Evolutionary conservation across 768 basidiomycete species (phyloP).

Genomic region (Panus rudis): DNA sequence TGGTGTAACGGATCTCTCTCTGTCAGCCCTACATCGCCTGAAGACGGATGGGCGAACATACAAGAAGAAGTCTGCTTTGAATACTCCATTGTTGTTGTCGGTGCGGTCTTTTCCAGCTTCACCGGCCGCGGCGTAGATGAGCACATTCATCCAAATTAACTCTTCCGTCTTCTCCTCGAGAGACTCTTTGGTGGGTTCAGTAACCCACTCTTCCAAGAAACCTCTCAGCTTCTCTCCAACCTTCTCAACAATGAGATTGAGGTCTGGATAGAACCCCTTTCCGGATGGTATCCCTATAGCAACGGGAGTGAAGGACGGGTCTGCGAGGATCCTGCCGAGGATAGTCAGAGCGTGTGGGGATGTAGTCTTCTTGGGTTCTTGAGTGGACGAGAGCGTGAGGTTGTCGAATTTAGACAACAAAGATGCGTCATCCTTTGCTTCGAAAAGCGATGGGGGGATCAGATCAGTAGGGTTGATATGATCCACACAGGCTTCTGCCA

Average conservation of each 20-base stretch:
- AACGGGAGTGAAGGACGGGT: conserved; percentile 25
- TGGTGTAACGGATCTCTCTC: conserved; percentile 15
- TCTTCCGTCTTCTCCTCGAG: conserved; percentile 57
- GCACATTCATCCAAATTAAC: conserved; percentile 43
- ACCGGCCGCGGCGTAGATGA: conserved; percentile 53
- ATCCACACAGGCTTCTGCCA: conserved; percentile 44
- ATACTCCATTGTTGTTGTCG: conserved; percentile 22
- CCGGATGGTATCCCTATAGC: conserved; percentile 5
- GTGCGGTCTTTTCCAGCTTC: conserved; percentile 34
- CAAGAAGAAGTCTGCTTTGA: conserved; percentile 56
- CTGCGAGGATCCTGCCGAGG: conserved; percentile 46
- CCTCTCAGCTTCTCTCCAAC: conserved; percentile 11
- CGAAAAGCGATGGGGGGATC: conserved; percentile 23
- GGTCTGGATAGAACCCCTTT: background rate
- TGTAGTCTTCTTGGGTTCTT: background rate
- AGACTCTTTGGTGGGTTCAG: conserved; percentile 18
- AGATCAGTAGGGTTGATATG: conserved; percentile 27
- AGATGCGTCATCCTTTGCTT: background rate
- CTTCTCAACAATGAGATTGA: conserved; percentile 10
- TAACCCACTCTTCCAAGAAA: conserved; percentile 17
- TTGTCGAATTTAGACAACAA: conserved; percentile 5
- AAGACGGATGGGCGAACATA: conserved; percentile 26
- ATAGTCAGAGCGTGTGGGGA: conserved; percentile 43
- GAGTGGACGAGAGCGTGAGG: conserved; percentile 1
- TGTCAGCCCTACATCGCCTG: background rate